Evolutionary conservation across 2,329 filamentous ascomycete species (phyloP).

Genomic region (Cordyceps tenuipes): DNA sequence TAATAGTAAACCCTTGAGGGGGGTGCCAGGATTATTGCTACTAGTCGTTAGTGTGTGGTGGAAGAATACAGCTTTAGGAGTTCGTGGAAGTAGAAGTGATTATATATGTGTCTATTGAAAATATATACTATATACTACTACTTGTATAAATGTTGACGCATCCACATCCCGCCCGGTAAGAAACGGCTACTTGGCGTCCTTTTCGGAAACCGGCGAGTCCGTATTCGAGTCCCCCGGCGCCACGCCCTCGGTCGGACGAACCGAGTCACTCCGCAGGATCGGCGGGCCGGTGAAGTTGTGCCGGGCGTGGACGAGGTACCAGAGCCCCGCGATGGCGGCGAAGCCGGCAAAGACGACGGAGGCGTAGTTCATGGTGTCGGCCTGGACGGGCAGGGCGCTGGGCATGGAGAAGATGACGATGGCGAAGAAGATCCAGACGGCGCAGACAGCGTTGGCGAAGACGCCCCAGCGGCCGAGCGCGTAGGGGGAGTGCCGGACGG

Average conservation of each 20-base stretch:
- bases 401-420: constrained; percentile 73
- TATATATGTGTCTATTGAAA: too few species aligned
- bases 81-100: too few species aligned
- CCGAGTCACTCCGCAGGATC: constrained; percentile 15
- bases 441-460: constrained; percentile 56
- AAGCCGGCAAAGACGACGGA: constrained; percentile 58
- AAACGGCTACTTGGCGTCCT: background rate
- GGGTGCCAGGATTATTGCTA: too few species aligned
- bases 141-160: too few species aligned
- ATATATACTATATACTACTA: too few species aligned
- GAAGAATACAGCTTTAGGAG: too few species aligned
- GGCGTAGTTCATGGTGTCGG: constrained; percentile 57
- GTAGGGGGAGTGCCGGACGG: constrained; percentile 57
- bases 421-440: constrained; percentile 63
- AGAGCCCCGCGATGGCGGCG: constrained; percentile 47
- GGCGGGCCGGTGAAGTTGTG: constrained; percentile 56
- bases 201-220: background rate
- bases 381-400: constrained; percentile 47
- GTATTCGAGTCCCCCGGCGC: constrained; percentile 5
- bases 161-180: background rate
- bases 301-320: constrained; percentile 56
- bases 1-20: too few species aligned
- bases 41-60: too few species aligned
- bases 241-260: constrained; percentile 1
- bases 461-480: constrained; percentile 62